Evolutionary conservation across 2,329 filamentous ascomycete species (phyloP).

Genomic region (Diaporthe destruens): DNA sequence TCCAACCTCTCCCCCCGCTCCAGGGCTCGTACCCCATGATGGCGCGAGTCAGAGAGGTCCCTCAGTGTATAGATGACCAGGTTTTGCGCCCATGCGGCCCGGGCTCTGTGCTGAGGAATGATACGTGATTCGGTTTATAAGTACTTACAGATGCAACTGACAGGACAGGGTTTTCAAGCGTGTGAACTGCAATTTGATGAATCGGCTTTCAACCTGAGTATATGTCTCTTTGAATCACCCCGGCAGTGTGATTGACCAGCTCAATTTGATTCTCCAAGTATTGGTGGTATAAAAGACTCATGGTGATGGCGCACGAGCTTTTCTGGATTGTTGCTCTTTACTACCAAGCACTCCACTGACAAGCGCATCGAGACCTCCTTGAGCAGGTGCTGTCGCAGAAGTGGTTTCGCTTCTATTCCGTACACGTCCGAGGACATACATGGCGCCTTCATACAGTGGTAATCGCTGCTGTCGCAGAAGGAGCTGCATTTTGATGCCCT

Average conservation of each 20-base stretch:
- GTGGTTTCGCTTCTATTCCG: too few species aligned
- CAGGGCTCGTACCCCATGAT: conserved; percentile 9
- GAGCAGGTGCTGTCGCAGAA: background rate
- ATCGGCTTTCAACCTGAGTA: background rate
- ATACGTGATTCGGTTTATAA: conserved; percentile 12
- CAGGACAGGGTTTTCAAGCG: background rate
- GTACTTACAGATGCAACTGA: background rate
- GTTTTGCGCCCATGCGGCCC: conserved; percentile 1
- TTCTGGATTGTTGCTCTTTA: background rate
- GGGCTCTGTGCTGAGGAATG: conserved; percentile 2
- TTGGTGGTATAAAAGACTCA: background rate
- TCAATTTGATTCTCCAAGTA: background rate
- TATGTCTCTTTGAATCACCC: background rate
- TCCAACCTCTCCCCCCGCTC: conserved; percentile 14
- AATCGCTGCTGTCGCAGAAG: background rate
- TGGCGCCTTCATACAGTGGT: too few species aligned
- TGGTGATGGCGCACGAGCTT: too few species aligned
- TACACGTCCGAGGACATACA: too few species aligned
- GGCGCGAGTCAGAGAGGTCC: conserved; percentile 15
- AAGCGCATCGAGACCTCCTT: conserved; percentile 1
- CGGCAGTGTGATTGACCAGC: background rate
- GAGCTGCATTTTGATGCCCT: background rate
- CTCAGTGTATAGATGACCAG: background rate
- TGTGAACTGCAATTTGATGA: background rate
- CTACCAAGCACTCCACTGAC: background rate